Evolutionary conservation across 2,329 filamentous ascomycete species (phyloP).

Genomic region (Dendryphion nanum): DNA sequence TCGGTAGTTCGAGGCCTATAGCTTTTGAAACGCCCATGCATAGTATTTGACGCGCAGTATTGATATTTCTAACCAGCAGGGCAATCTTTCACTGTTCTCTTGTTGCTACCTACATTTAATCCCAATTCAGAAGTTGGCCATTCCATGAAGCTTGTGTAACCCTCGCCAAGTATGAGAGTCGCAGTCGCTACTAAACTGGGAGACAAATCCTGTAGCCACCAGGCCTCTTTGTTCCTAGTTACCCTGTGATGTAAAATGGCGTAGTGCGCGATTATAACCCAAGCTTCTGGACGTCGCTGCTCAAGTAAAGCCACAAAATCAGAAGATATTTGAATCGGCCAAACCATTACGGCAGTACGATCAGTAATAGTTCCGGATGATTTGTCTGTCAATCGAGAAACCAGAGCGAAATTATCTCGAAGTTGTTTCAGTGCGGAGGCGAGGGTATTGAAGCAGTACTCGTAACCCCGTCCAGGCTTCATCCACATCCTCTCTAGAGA

Average conservation of each 20-base stretch:
- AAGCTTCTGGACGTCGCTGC: conserved; percentile 19
- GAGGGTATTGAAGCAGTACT: conserved; percentile 22
- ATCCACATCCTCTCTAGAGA: conserved; percentile 23
- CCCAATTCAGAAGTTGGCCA: too few species aligned
- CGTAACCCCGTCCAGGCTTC: conserved; percentile 15
- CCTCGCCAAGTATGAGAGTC: conserved; percentile 22
- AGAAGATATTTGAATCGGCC: conserved; percentile 12
- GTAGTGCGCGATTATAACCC: conserved; percentile 30
- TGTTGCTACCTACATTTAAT: too few species aligned
- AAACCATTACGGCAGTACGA: conserved; percentile 17
- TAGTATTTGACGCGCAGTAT: too few species aligned
- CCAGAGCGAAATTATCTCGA: conserved; percentile 19
- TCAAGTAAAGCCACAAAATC: conserved; percentile 21
- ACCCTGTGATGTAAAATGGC: conserved; percentile 19
- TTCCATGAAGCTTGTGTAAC: too few species aligned
- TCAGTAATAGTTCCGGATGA: too few species aligned
- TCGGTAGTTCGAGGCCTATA: too few species aligned
- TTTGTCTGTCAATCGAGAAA: conserved; percentile 17
- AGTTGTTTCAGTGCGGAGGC: conserved; percentile 14
- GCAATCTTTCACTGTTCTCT: too few species aligned
- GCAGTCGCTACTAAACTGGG: conserved; percentile 17
- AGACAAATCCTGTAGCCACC: conserved; percentile 23
- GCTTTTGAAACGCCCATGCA: too few species aligned
- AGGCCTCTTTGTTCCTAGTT: conserved; percentile 11
- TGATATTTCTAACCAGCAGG: too few species aligned